These are phyloP conservation scores for Neurospora sp. DNA, from an alignment of 495 filamentous ascomycete genomes.

Conservation along the genomic window DNA sequence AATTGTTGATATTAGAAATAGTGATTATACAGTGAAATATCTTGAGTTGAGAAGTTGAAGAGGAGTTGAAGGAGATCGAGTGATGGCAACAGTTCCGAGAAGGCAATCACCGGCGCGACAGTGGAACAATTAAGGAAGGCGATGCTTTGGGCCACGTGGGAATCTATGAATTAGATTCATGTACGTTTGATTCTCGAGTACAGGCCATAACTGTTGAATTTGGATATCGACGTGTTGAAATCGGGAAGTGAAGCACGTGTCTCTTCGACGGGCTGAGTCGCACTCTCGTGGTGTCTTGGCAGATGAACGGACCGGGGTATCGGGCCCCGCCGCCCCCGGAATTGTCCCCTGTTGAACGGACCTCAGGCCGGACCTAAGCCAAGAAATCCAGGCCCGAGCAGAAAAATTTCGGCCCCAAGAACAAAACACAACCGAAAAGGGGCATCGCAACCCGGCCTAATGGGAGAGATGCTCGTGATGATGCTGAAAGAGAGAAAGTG, in stretches of 20 bases:
- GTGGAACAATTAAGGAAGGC: neutral
- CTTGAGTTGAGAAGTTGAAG: neutral
- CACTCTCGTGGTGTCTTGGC: neutral
- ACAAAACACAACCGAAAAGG: neutral
- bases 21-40: neutral
- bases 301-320: neutral
- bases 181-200: neutral
- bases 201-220: neutral
- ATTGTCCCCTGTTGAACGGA: neutral
- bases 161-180: neutral
- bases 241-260: neutral
- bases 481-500: neutral
- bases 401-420: neutral
- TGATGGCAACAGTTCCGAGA: neutral
- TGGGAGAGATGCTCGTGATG: neutral
- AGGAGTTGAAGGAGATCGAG: neutral
- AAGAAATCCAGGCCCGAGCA: neutral
- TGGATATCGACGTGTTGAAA: neutral
- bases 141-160: neutral
- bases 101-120: neutral
- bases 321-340: neutral
- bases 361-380: neutral
- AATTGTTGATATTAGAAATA: slow-evolving; percentile 8
- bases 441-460: neutral
- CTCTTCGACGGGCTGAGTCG: neutral